Evolutionary conservation across 2,329 filamentous ascomycete genomes (phyloP).

Genomic region (Phaeophleospora eucalypticola): DNA sequence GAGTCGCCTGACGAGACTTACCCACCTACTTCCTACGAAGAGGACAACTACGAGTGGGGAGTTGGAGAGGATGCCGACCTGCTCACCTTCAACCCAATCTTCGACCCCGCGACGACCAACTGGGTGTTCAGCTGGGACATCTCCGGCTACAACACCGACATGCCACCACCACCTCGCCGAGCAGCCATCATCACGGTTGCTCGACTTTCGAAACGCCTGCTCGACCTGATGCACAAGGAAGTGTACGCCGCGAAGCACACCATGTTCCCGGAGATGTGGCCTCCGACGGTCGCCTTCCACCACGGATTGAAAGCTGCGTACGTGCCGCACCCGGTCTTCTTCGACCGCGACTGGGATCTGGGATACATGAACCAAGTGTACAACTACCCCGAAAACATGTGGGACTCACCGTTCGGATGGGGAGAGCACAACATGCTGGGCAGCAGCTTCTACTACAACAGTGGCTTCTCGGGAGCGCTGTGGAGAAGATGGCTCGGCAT

Average conservation of each 20-base stretch:
- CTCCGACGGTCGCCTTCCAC: conserved; percentile 67
- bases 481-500: conserved; percentile 50
- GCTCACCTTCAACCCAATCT: conserved; percentile 73
- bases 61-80: conserved; percentile 71
- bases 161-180: conserved; percentile 61
- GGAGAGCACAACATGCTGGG: conserved; percentile 51
- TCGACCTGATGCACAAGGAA: conserved; percentile 75
- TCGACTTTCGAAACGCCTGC: conserved; percentile 64
- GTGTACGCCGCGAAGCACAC: conserved; percentile 66
- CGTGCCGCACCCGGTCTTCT: conserved; percentile 73
- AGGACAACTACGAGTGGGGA: conserved; percentile 70
- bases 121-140: conserved; percentile 69
- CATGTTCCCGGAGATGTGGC: conserved; percentile 76
- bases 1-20: conserved; percentile 59
- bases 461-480: conserved; percentile 44
- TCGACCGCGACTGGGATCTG: conserved; percentile 67
- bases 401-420: conserved; percentile 48
- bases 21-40: conserved; percentile 56
- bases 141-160: conserved; percentile 58
- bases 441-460: conserved; percentile 50
- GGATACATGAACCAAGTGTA: conserved; percentile 45
- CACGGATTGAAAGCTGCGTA: conserved; percentile 77
- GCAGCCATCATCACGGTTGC: conserved; percentile 76
- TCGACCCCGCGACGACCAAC: conserved; percentile 66
- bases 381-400: conserved; percentile 45